A percentile compares a stretch with the other conserved stretches of the same genome.
phyloP scores from a whole-genome alignment of 2,329 filamentous ascomycete species.

The Hypoxylon sp. region DNA sequence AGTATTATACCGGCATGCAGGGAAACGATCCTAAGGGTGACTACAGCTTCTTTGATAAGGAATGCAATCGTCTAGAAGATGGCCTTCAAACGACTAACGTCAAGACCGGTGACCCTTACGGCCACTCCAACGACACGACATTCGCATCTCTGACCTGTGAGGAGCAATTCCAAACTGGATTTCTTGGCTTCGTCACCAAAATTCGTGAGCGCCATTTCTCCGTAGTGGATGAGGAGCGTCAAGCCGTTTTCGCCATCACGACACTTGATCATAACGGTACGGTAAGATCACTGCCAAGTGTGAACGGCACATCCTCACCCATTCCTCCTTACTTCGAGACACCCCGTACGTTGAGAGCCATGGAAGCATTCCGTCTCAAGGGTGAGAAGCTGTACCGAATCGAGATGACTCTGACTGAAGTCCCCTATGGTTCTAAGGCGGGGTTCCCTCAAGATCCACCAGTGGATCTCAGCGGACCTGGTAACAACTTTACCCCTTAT shows the following conservation, averaged over 20 bases:
- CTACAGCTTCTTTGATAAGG: slow-evolving; percentile 47
- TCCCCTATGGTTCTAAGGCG: slow-evolving; percentile 44
- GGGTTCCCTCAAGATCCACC: slow-evolving; percentile 37
- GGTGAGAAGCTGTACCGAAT: slow-evolving; percentile 43
- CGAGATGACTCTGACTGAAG: slow-evolving; percentile 48
- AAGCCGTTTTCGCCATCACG: slow-evolving; percentile 44
- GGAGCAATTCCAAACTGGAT: slow-evolving; percentile 49
- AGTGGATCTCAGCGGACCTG: slow-evolving; percentile 31
- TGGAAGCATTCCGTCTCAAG: slow-evolving; percentile 39
- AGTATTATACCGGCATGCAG: slow-evolving; percentile 44
- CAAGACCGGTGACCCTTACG: slow-evolving; percentile 43
- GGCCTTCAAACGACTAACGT: slow-evolving; percentile 46
- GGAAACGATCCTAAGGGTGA: slow-evolving; percentile 46
- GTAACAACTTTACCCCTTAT: slow-evolving; percentile 33
- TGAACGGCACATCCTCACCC: slow-evolving; percentile 46
- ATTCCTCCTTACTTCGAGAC: slow-evolving; percentile 49
- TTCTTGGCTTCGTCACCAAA: slow-evolving; percentile 47
- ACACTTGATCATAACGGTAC: slow-evolving; percentile 49
- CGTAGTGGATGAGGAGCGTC: slow-evolving; percentile 47
- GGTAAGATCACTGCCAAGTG: slow-evolving; percentile 40
- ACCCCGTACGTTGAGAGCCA: slow-evolving; percentile 44
- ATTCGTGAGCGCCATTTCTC: slow-evolving; percentile 46
- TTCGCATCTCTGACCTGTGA: slow-evolving; percentile 46
- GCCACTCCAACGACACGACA: slow-evolving; percentile 48
- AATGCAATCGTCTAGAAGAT: slow-evolving; percentile 48